Evolutionary conservation across 106 monocot species (phyloP).

Genomic region (Xerophyta viscosa): DNA sequence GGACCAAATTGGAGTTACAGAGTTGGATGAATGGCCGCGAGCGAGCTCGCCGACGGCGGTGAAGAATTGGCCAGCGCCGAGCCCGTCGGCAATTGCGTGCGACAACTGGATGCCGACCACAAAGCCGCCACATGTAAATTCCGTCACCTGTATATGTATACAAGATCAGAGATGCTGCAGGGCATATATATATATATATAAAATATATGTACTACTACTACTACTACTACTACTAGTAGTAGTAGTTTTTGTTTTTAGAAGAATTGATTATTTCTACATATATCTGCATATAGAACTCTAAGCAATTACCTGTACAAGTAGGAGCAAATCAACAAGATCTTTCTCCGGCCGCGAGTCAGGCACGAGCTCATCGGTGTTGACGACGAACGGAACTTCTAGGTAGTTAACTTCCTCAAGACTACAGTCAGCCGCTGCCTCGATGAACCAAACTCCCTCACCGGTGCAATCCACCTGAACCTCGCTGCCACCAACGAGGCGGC

Average conservation of each 20-base stretch:
- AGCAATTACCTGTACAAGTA: too few relatives aligned
- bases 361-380: conserved; percentile 18
- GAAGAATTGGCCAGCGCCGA: conserved; percentile 23
- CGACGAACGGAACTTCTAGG: conserved; percentile 28
- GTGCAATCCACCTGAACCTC: conserved; percentile 26
- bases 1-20: conserved; percentile 11
- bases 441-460: conserved; percentile 40
- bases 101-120: too few relatives aligned
- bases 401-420: conserved; percentile 27
- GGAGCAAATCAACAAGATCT: conserved; percentile 11
- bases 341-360: conserved; percentile 9
- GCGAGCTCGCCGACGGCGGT: conserved; percentile 23
- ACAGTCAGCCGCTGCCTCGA: conserved; percentile 30
- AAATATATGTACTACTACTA: too few relatives aligned
- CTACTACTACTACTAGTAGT: too few relatives aligned
- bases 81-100: conserved; percentile 11
- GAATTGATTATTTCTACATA: too few relatives aligned
- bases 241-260: too few relatives aligned
- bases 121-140: too few relatives aligned
- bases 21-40: not conserved
- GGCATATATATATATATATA: too few relatives aligned
- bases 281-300: too few relatives aligned
- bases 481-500: not conserved
- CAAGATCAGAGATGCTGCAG: too few relatives aligned
- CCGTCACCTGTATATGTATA: too few relatives aligned